Percentiles rank a stretch among this genome's conserved stretches.
These are phyloP conservation scores for Halenospora varia DNA, from an alignment of 495 filamentous ascomycete species.

Conservation along the genomic window DNA sequence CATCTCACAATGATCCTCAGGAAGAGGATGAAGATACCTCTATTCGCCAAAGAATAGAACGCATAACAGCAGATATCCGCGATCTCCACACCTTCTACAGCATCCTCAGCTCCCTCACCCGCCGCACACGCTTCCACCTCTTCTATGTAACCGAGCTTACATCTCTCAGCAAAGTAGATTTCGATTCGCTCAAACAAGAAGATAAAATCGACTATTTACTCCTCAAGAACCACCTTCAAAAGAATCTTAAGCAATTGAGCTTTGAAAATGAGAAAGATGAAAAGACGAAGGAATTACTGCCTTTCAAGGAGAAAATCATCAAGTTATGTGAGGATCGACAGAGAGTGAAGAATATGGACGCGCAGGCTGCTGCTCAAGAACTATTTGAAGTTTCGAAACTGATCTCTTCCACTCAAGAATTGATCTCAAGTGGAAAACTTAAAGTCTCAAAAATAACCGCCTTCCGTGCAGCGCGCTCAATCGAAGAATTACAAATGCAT, in stretches of 20 bases:
- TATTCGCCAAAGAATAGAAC: conserved; percentile 17
- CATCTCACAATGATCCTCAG: neutral
- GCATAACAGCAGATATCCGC: conserved; percentile 29
- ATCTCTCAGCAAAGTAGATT: conserved; percentile 25
- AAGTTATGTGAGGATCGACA: conserved; percentile 39
- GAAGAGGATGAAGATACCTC: conserved; percentile 25
- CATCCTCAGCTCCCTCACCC: conserved; percentile 29
- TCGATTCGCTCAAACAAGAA: conserved; percentile 34
- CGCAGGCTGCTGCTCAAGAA: conserved; percentile 31
- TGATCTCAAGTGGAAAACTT: conserved; percentile 14
- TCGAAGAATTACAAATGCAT: conserved; percentile 31
- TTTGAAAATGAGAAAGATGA: conserved; percentile 32
- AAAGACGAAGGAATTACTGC: conserved; percentile 30
- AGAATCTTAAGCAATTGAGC: conserved; percentile 30
- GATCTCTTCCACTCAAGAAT: conserved; percentile 4
- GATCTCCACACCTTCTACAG: conserved; percentile 33
- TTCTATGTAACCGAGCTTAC: conserved; percentile 30
- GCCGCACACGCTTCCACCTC: conserved; percentile 21
- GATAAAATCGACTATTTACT: conserved; percentile 40
- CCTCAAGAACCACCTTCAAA: conserved; percentile 35
- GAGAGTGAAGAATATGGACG: conserved; percentile 30
- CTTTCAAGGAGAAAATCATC: conserved; percentile 32
- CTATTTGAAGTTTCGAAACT: conserved; percentile 25
- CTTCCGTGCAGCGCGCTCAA: conserved; percentile 34
- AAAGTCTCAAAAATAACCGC: conserved; percentile 36